Base-by-base conservation (phyloP, 495 filamentous ascomycete genomes). In the Xylaria nigripes region DNA sequence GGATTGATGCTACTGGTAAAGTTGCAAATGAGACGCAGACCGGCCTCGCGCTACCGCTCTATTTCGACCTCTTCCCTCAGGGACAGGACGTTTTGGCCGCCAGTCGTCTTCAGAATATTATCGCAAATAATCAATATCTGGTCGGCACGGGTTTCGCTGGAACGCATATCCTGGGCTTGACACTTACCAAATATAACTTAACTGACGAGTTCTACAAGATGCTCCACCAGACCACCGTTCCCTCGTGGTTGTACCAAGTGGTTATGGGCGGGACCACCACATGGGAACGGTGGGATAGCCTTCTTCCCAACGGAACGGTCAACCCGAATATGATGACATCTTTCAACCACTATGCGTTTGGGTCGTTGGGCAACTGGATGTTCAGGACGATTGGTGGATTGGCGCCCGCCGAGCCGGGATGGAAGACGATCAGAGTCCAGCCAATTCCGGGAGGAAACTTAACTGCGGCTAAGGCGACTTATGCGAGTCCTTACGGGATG, bases 281-380 rank as follows among this genome's bases (percentile, higher is more conserved):
- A 2, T 81, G 77, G 78, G 77, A 82, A 58, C 69, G 79, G 1
- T 81, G 79, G 79, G 76, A 81, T 55, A 73, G 70, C 21, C 71
- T 82, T 51, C 61, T 77, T 2, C 68, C 71, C 0, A 70, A 81
- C 55, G 77, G 77, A 1, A 63, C 57, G 4, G 60, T 81, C 5
- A 81, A 82, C 48, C 70, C 76, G 0, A 76, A 75, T 0, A 52
- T 69, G 21, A 81, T 82, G 78, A 79, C 75, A 1, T 76, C 72
- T 16, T 82, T 82, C 59, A 81, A 70, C 16, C 67, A 70, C 55
- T 70, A 70, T 25, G 57, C 63, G 6, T 53, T 68, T 7, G 67
- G 67, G 3, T 64, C 65, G 1, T 65, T 70, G 3, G 65, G 58
- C 3, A 58, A 68, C 43, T 70, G 66, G 66, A 64, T 74, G 29